Percentiles rank a stretch among this genome's conserved stretches.
Evolutionary conservation across 352 stramenopile species (phyloP).

Genomic region (Phytophthora multivora): DNA sequence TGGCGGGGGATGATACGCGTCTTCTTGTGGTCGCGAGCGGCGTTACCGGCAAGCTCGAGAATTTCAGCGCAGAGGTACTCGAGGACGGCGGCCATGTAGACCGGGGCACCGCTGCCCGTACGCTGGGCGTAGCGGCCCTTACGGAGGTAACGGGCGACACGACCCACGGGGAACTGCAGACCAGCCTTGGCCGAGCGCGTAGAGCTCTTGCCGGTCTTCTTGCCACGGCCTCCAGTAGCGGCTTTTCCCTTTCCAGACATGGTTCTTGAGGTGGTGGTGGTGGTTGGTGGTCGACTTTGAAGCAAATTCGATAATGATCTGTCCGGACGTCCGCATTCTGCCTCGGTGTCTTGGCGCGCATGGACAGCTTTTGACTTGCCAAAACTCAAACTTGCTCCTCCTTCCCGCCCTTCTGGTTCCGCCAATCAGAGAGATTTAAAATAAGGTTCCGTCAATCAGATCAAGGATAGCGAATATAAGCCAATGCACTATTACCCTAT

Average conservation of each 20-base stretch:
- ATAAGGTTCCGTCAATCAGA: slow-evolving; percentile 26
- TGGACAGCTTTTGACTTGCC: slow-evolving; percentile 1
- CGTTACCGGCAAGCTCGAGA: slow-evolving; percentile 95
- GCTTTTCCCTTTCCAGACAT: slow-evolving; percentile 86
- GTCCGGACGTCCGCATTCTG: not conserved
- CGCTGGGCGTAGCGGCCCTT: slow-evolving; percentile 92
- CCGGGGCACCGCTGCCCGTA: slow-evolving; percentile 91
- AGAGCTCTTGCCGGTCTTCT: slow-evolving; percentile 65
- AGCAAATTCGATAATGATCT: slow-evolving; percentile 47
- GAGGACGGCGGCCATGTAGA: slow-evolving; percentile 95
- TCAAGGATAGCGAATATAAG: not conserved
- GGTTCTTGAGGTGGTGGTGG: slow-evolving; percentile 31
- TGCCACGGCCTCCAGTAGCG: slow-evolving; percentile 71
- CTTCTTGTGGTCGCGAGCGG: slow-evolving; percentile 97
- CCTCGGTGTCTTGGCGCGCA: not conserved
- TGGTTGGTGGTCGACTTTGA: slow-evolving; percentile 46
- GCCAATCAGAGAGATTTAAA: slow-evolving; percentile 7
- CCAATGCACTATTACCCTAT: slow-evolving; percentile 8
- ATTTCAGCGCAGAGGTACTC: slow-evolving; percentile 96
- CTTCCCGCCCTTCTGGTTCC: slow-evolving; percentile 20
- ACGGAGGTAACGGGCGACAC: slow-evolving; percentile 94
- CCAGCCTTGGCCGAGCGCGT: slow-evolving; percentile 90
- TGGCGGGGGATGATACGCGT: slow-evolving; percentile 95
- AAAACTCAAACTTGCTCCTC: slow-evolving; percentile 18
- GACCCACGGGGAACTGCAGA: slow-evolving; percentile 95